Evolutionary conservation across 352 stramenopile species (phyloP).

Genomic region (Phytophthora gonapodyides): DNA sequence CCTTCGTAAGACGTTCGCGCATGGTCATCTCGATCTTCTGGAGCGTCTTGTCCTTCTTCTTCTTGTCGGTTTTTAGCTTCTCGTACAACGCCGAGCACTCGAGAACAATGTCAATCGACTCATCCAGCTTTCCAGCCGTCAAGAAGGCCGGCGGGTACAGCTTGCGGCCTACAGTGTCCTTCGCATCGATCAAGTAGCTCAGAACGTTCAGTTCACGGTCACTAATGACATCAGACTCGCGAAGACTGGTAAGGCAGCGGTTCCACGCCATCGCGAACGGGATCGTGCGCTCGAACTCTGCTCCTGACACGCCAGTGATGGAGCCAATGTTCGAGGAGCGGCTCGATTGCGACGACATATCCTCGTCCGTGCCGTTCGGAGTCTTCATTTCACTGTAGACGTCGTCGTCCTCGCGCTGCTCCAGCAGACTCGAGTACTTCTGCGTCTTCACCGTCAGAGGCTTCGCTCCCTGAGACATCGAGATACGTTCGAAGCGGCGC

Average conservation of each 20-base stretch:
- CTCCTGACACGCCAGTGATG: slow-evolving; percentile 74
- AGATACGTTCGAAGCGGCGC: slow-evolving; percentile 81
- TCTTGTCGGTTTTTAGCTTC: slow-evolving; percentile 83
- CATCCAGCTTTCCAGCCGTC: slow-evolving; percentile 80
- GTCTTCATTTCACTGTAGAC: slow-evolving; percentile 68
- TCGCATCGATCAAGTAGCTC: slow-evolving; percentile 86
- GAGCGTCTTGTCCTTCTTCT: slow-evolving; percentile 87
- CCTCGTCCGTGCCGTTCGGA: slow-evolving; percentile 65
- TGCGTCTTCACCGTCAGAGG: slow-evolving; percentile 83
- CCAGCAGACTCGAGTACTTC: slow-evolving; percentile 76
- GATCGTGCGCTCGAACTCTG: slow-evolving; percentile 83
- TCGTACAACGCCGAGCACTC: slow-evolving; percentile 81
- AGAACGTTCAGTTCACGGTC: slow-evolving; percentile 83
- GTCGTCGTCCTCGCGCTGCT: slow-evolving; percentile 58
- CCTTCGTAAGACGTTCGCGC: slow-evolving; percentile 80
- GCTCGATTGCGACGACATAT: slow-evolving; percentile 49
- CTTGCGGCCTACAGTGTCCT: slow-evolving; percentile 66
- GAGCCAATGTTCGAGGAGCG: slow-evolving; percentile 68
- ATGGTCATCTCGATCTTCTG: slow-evolving; percentile 88
- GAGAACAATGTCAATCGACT: slow-evolving; percentile 86
- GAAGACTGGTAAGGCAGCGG: slow-evolving; percentile 69
- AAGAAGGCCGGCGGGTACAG: slow-evolving; percentile 82
- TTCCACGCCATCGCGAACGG: slow-evolving; percentile 89
- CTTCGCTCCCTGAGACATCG: slow-evolving; percentile 78
- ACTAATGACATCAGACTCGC: slow-evolving; percentile 79